These are phyloP conservation scores for Eimeria praecox DNA, from an alignment of 169 alveolate genomes.

Conservation along the genomic window DNA sequence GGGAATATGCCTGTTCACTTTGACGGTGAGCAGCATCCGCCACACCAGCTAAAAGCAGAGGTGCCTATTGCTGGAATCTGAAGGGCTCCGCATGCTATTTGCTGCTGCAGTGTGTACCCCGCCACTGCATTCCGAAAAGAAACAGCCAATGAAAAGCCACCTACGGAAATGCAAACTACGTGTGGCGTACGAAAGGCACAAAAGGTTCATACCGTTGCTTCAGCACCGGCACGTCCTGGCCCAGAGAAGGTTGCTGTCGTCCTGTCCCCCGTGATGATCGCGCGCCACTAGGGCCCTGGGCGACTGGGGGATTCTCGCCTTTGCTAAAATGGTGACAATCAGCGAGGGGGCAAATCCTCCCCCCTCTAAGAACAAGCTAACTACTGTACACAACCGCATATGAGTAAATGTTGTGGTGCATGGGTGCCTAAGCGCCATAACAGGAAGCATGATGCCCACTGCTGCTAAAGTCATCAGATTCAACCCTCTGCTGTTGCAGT, in stretches of 20 bases:
- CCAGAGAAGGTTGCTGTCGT: not conserved
- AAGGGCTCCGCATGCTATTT: not conserved
- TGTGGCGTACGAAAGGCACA: not conserved
- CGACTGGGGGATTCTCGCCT: not conserved
- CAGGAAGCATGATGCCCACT: not conserved
- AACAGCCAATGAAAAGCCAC: not conserved
- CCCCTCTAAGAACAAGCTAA: not conserved
- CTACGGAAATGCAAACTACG: not conserved
- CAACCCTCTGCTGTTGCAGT: not conserved
- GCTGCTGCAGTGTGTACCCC: not conserved
- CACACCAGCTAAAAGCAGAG: not conserved
- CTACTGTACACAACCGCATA: not conserved
- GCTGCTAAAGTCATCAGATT: not conserved
- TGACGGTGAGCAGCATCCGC: conserved; percentile 15
- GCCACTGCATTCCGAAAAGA: not conserved
- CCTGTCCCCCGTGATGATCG: conserved; percentile 6
- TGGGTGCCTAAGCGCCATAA: not conserved
- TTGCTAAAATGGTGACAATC: not conserved
- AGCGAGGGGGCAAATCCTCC: not conserved
- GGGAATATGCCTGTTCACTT: not conserved
- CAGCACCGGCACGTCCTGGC: not conserved
- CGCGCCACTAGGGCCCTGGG: not conserved
- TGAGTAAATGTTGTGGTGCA: not conserved
- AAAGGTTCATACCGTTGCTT: not conserved
- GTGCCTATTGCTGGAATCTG: not conserved